phyloP scores from a whole-genome alignment of 129 eudicot genomes.

The Pittosporum tobira region DNA sequence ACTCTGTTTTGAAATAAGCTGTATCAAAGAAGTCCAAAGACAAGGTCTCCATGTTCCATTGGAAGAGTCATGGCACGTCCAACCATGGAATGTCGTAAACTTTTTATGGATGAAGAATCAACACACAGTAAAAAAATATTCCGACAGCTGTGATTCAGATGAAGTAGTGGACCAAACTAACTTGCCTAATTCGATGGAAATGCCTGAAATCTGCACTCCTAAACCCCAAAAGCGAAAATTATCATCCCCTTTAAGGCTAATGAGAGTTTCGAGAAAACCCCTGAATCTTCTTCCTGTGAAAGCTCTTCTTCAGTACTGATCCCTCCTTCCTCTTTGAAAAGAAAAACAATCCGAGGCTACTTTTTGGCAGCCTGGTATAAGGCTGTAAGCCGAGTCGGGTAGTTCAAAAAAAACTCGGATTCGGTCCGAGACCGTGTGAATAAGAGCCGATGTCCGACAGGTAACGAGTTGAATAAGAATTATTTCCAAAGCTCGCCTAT shows the following conservation, averaged over 20 bases:
- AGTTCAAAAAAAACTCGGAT: too few relatives aligned
- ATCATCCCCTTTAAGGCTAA: constrained; percentile 11
- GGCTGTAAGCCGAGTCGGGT: too few relatives aligned
- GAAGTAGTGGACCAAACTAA: constrained; percentile 12
- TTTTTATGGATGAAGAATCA: constrained; percentile 31
- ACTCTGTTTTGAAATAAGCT: too few relatives aligned
- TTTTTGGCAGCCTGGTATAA: constrained; percentile 47
- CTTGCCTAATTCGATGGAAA: constrained; percentile 10
- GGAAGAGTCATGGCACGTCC: constrained; percentile 55
- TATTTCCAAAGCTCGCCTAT: too few relatives aligned
- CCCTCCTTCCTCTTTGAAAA: constrained; percentile 86
- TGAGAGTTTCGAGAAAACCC: constrained; percentile 41
- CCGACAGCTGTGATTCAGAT: constrained; percentile 10
- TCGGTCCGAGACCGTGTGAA: too few relatives aligned
- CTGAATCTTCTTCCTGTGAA: constrained; percentile 39
- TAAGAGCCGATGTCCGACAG: too few relatives aligned
- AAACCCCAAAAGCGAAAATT: constrained; percentile 28
- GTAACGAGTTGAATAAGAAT: too few relatives aligned
- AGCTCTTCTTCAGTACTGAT: constrained; percentile 88
- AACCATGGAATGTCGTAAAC: constrained; percentile 32
- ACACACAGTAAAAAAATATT: constrained; percentile 3
- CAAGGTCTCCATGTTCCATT: constrained; percentile 53
- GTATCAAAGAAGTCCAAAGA: constrained; percentile 47
- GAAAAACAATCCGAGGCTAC: constrained; percentile 81
- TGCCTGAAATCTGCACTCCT: constrained; percentile 59